Base-by-base conservation (phyloP, 2,329 filamentous ascomycete species). In the Xylariaceae sp. region DNA sequence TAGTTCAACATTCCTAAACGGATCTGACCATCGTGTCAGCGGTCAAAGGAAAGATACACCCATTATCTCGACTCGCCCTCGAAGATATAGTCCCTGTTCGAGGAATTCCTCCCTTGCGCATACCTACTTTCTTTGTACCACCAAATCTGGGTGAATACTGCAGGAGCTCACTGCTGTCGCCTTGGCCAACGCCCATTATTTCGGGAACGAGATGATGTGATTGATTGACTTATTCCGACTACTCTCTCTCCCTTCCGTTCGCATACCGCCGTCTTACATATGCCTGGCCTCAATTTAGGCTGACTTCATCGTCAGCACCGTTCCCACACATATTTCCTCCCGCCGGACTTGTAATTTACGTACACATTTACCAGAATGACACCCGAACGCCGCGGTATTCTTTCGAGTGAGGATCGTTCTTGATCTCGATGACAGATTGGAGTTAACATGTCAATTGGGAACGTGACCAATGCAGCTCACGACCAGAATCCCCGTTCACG, bases 141-240 rank as follows among this genome's bases (percentile, higher is more conserved):
- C 57, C 47, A 52, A 49, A 58, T 55, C 49, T 49, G 42, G 48
- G 54, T 55, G 49, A 45, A 52, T 51, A 48, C 45, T 42, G 46
- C 48, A 44, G 27, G 32, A 44, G 46, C 42, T 27, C 51, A 42
- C 46, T 54, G 45, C 49, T 51, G 49, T 49, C 55, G 44, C 52
- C 50, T 49, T 51, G 46, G 39, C 22, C 22, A 27, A 27, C 22
- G 7, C 22, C 4, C 22, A 14, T 45, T 31, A 49, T 51, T 44
- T 48, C 42, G 50, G 41, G 31, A 33, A 15, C 33, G 33, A 31
- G 42, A 52, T 57, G 46, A 49, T 48, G 51, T 53, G 43, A 51
- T 47, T 42, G 17, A 58, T 49, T 52, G 51, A 42, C 42, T 52
- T 52, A 49, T 58, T 53, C 58, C 51, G 53, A 49, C 46, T 44